A percentile compares a stretch with the other conserved stretches of the same genome.
Evolutionary conservation across 108 stramenopile species (phyloP).

Genomic region (Skeletonema potamos): DNA sequence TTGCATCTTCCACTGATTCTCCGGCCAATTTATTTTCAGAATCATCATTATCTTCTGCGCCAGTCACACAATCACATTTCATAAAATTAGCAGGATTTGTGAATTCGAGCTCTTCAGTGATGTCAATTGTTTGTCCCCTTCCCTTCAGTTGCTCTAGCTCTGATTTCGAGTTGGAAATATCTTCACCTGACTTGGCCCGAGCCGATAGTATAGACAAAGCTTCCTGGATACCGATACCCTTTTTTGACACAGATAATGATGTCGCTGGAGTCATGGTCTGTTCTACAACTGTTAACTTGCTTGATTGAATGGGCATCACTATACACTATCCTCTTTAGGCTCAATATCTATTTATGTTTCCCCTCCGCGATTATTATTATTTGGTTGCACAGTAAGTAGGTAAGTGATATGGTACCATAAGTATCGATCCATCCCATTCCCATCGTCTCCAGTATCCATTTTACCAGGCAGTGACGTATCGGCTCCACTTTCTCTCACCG

Average conservation of each 20-base stretch:
- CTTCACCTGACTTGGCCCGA: slow-evolving; percentile 31
- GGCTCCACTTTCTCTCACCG: no score
- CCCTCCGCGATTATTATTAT: no score
- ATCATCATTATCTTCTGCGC: background rate
- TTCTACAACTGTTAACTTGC: background rate
- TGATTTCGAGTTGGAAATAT: slow-evolving; percentile 3
- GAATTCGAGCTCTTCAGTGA: slow-evolving; percentile 39
- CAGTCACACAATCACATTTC: slow-evolving; percentile 17
- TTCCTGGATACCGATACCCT: slow-evolving; percentile 69
- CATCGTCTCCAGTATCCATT: no score
- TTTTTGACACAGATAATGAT: background rate
- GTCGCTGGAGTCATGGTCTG: background rate
- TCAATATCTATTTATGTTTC: no score
- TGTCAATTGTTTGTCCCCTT: slow-evolving; percentile 79
- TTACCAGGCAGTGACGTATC: no score
- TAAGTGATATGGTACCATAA: no score
- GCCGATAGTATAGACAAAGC: slow-evolving; percentile 74
- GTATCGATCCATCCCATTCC: no score
- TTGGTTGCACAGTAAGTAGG: no score
- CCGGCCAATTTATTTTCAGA: slow-evolving; percentile 1
- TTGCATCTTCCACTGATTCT: slow-evolving; percentile 15
- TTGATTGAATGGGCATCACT: background rate
- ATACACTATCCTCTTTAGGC: no score
- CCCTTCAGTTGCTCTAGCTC: slow-evolving; percentile 45
- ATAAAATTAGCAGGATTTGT: slow-evolving; percentile 9